Conservation (phyloP, 331 rosid genomes). For the Acacia concinna region DNA sequence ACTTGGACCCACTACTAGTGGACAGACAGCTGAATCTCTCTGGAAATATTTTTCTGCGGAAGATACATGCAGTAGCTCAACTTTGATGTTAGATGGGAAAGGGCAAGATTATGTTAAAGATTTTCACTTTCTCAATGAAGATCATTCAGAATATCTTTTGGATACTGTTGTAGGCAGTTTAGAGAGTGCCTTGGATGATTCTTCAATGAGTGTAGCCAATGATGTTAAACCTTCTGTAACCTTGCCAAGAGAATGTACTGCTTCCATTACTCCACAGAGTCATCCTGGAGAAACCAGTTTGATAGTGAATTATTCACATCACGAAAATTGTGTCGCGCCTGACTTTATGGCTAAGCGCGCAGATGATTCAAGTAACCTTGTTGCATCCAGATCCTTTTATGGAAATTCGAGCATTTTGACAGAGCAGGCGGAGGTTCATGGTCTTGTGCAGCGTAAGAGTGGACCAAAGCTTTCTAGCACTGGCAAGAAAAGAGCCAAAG, state of each 20-base stretch:
- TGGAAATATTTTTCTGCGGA: conserved; percentile 31
- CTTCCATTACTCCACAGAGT: conserved; percentile 37
- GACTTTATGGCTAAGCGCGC: too few relatives aligned
- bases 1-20: conserved; percentile 47
- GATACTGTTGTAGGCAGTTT: conserved; percentile 46
- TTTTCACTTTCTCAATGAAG: conserved; percentile 32
- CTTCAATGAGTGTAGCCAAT: conserved; percentile 11
- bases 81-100: conserved; percentile 36
- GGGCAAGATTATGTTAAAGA: conserved; percentile 30
- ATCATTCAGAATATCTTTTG: conserved; percentile 42
- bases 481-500: conserved; percentile 45
- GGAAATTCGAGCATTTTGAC: conserved; percentile 38
- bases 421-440: conserved; percentile 26
- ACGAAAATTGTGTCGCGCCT: conserved; percentile 33
- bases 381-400: conserved; percentile 42
- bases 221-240: conserved; percentile 2
- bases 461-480: conserved; percentile 44
- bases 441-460: conserved; percentile 29
- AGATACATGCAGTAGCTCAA: conserved; percentile 43
- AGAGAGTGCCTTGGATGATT: conserved; percentile 42
- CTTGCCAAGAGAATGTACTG: conserved; percentile 31
- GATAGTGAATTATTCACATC: conserved; percentile 31
- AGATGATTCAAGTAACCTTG: conserved; percentile 26
- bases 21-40: conserved; percentile 35
- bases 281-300: conserved; percentile 42